Evolutionary conservation across 129 eudicot species (phyloP).

Genomic region (Lonicera japonica): DNA sequence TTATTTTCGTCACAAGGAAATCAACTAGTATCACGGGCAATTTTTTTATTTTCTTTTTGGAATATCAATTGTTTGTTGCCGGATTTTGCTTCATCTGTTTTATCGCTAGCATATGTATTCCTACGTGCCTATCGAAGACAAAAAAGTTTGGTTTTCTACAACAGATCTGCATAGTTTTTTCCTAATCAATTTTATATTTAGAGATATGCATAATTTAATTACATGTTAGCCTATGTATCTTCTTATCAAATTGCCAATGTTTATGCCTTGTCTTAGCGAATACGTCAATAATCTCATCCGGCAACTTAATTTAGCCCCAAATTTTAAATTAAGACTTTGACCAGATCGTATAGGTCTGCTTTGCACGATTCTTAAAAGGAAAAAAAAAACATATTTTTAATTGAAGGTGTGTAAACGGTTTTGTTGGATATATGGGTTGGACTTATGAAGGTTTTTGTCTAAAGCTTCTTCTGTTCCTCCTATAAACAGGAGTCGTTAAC

Average conservation of each 20-base stretch:
- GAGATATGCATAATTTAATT: not conserved
- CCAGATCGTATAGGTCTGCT: too few species aligned
- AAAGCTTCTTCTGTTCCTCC: not conserved
- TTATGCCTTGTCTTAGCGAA: not conserved
- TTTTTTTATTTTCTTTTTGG: too few species aligned
- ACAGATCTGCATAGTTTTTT: constrained; percentile 20
- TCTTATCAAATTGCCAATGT: not conserved
- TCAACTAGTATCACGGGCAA: not conserved
- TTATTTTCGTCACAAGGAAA: not conserved
- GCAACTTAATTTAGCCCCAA: constrained; percentile 2
- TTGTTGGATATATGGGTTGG: not conserved
- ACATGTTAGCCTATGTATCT: not conserved
- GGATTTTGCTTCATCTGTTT: not conserved
- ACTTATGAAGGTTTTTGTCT: constrained; percentile 1
- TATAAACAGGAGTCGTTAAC: constrained; percentile 1
- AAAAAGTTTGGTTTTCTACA: constrained; percentile 4
- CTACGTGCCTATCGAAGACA: not conserved
- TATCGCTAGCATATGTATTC: too few species aligned
- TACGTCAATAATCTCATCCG: constrained; percentile 19
- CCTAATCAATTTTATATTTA: not conserved
- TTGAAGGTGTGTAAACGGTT: too few species aligned
- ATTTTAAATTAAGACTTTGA: not conserved
- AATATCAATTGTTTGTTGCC: not conserved
- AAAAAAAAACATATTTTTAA: not conserved
- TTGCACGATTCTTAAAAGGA: too few species aligned